Evolutionary conservation across 768 basidiomycete genomes (phyloP).

Genomic region (Lactarius vividus): DNA sequence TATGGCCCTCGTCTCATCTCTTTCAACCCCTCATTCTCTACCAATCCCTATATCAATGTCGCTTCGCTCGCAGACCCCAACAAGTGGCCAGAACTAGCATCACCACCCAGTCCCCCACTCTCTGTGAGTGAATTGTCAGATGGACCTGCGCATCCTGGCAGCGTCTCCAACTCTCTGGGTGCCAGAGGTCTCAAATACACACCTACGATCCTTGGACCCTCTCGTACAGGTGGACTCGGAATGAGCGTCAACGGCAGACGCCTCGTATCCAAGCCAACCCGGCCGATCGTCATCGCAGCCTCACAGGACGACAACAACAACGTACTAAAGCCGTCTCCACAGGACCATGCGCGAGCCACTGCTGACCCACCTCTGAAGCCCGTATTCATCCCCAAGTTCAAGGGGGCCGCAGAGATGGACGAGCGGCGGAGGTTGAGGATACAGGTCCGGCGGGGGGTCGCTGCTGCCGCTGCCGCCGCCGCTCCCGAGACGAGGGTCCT

Average conservation of each 20-base stretch:
- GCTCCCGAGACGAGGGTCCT: slow-evolving; percentile 37
- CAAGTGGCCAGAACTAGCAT: slow-evolving; percentile 80
- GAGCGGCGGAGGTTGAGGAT: slow-evolving; percentile 62
- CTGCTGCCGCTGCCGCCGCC: slow-evolving; percentile 28
- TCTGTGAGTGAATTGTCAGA: slow-evolving; percentile 63
- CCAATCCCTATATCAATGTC: slow-evolving; percentile 81
- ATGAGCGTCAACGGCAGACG: slow-evolving; percentile 62
- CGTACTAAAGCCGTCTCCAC: slow-evolving; percentile 13
- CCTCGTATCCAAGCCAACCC: slow-evolving; percentile 2
- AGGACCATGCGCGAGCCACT: slow-evolving; percentile 10
- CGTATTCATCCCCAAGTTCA: slow-evolving; percentile 74
- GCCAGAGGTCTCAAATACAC: slow-evolving; percentile 70
- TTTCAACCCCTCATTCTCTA: slow-evolving; percentile 69
- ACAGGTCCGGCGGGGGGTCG: slow-evolving; percentile 53
- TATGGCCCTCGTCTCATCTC: slow-evolving; percentile 81
- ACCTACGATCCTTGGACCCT: slow-evolving; percentile 80
- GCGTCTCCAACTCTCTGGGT: slow-evolving; percentile 44
- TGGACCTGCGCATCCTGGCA: slow-evolving; percentile 34
- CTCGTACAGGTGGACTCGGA: slow-evolving; percentile 67
- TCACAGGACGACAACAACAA: slow-evolving; percentile 1
- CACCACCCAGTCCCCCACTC: slow-evolving; percentile 67
- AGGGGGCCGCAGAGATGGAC: slow-evolving; percentile 86
- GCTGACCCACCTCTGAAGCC: slow-evolving; percentile 36
- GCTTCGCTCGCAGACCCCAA: slow-evolving; percentile 75
- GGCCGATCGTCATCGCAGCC: neutral